Conservation (phyloP, 192 early-diverging fungal genomes). For the Coemansia sp. region DNA sequence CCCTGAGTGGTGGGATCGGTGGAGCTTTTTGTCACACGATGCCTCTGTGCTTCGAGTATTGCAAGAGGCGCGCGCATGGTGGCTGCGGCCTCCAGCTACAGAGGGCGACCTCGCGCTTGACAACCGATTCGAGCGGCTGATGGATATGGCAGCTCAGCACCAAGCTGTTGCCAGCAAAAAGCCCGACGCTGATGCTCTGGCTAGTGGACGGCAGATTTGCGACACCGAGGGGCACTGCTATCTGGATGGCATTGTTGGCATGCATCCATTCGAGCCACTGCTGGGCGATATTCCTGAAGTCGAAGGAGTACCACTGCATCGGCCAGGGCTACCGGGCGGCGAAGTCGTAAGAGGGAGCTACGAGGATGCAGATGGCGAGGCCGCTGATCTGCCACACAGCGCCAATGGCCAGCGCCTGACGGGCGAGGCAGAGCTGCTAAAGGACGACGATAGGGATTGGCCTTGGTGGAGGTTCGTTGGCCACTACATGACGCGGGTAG, state of each 20-base stretch:
- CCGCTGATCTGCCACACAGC: neutral
- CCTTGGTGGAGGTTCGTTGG: slow-evolving; percentile 52
- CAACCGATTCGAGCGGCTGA: slow-evolving; percentile 26
- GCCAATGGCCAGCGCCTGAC: neutral
- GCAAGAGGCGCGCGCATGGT: slow-evolving; percentile 45
- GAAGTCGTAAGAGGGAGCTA: slow-evolving; percentile 3
- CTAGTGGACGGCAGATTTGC: slow-evolving; percentile 4
- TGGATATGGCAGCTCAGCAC: slow-evolving; percentile 23
- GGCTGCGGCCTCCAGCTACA: slow-evolving; percentile 19
- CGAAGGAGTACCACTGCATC: slow-evolving; percentile 21
- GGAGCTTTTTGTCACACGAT: slow-evolving; percentile 43
- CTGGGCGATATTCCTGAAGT: slow-evolving; percentile 12
- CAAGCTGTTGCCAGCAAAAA: slow-evolving; percentile 3
- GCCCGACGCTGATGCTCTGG: neutral
- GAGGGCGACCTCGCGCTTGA: slow-evolving; percentile 15
- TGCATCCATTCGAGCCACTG: slow-evolving; percentile 27
- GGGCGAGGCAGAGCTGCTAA: neutral
- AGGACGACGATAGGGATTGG: slow-evolving; percentile 24
- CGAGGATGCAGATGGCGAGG: neutral
- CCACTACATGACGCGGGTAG: slow-evolving; percentile 47
- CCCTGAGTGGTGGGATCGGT: slow-evolving; percentile 47
- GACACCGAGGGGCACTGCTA: slow-evolving; percentile 20
- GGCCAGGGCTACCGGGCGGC: slow-evolving; percentile 18
- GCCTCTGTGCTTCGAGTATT: slow-evolving; percentile 40
- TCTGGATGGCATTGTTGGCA: slow-evolving; percentile 25